Percentiles rank a stretch among this genome's conserved stretches.
phyloP scores from a whole-genome alignment of 202 grass and related monocot genomes.

The Zoysia matrella region DNA sequence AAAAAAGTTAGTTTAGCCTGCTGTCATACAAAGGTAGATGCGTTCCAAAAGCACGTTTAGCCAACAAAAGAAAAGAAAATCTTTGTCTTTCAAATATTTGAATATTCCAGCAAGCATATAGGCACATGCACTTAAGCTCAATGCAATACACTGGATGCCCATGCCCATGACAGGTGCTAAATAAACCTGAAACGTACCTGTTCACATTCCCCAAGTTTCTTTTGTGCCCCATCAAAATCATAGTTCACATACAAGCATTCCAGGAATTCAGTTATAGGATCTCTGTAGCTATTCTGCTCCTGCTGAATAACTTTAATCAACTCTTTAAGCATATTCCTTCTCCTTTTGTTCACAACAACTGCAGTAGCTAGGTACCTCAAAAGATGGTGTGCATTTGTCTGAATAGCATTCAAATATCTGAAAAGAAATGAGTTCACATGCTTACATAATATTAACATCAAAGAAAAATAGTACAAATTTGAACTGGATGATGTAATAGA shows the following conservation, averaged over 20 bases:
- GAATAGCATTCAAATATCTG: slow-evolving; percentile 97
- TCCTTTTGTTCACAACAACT: slow-evolving; percentile 95
- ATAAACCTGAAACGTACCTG: slow-evolving; percentile 53
- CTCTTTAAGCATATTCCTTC: slow-evolving; percentile 34
- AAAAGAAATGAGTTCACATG: slow-evolving; percentile 1
- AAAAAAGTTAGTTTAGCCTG: background rate
- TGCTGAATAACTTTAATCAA: slow-evolving; percentile 95
- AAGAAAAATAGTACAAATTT: background rate
- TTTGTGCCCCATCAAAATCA: slow-evolving; percentile 90
- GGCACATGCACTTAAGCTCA: background rate
- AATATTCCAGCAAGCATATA: slow-evolving; percentile 6
- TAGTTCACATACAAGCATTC: slow-evolving; percentile 43
- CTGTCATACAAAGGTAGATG: background rate
- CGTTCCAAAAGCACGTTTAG: background rate
- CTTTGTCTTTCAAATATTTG: background rate
- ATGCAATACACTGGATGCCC: background rate
- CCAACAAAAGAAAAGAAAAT: background rate
- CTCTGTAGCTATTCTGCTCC: slow-evolving; percentile 86
- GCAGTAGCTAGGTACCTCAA: slow-evolving; percentile 86
- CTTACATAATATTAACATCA: background rate
- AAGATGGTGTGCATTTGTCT: slow-evolving; percentile 91
- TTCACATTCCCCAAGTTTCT: slow-evolving; percentile 80
- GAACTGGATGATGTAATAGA: background rate
- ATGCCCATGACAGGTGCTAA: background rate
- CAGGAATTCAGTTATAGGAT: slow-evolving; percentile 88